Evolutionary conservation across 495 filamentous ascomycete genomes (phyloP).

Genomic region (Bacidia rubella): DNA sequence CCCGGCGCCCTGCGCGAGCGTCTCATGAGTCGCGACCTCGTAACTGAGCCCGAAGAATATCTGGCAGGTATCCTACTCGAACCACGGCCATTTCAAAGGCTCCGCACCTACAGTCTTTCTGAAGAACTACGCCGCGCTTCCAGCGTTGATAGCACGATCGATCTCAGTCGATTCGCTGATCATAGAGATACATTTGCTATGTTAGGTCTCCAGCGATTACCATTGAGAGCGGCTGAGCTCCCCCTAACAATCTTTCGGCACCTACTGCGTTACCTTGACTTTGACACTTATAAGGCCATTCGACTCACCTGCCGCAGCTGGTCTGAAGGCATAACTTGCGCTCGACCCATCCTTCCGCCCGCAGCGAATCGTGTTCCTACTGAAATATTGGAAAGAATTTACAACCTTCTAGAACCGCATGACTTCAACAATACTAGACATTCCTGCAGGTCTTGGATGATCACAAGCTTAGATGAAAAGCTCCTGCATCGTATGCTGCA

Average conservation of each 20-base stretch:
- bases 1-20: neutral
- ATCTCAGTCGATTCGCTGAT: slow-evolving; percentile 12
- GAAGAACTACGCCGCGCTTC: slow-evolving; percentile 10
- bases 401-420: slow-evolving; percentile 36
- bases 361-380: slow-evolving; percentile 36
- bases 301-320: slow-evolving; percentile 24
- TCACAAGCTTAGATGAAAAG: slow-evolving; percentile 39
- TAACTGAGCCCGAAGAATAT: neutral
- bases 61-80: neutral
- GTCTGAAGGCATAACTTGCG: slow-evolving; percentile 12
- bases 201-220: slow-evolving; percentile 7
- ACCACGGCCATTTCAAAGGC: slow-evolving; percentile 6
- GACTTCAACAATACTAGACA: slow-evolving; percentile 57
- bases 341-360: slow-evolving; percentile 11
- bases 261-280: slow-evolving; percentile 14
- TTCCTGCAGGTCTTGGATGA: slow-evolving; percentile 54
- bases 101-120: slow-evolving; percentile 9
- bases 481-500: slow-evolving; percentile 42
- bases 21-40: slow-evolving; percentile 8
- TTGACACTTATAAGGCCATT: slow-evolving; percentile 16
- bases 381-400: slow-evolving; percentile 51
- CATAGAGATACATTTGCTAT: slow-evolving; percentile 17
- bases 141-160: slow-evolving; percentile 4
- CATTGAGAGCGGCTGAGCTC: neutral
- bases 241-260: slow-evolving; percentile 11